Evolutionary conservation across 1,139 yeast species (phyloP).

Genomic region (Magnusiomyces ingens): DNA sequence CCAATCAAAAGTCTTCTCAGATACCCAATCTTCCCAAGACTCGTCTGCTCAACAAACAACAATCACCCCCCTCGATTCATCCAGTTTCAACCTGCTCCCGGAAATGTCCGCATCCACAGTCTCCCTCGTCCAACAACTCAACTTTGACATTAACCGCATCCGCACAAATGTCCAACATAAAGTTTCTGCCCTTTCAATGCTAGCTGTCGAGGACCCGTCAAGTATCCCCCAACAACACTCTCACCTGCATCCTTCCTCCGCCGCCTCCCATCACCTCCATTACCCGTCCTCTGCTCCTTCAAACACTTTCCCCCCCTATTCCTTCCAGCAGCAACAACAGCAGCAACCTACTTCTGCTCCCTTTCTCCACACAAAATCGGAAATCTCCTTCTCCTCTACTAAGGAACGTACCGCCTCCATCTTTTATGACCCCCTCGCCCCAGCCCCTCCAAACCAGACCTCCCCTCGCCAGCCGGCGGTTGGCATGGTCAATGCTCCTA

Average conservation of each 20-base stretch:
- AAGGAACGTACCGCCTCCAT: slow-evolving; percentile 28
- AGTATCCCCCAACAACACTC: not conserved
- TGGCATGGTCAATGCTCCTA: not conserved
- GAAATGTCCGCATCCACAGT: slow-evolving; percentile 12
- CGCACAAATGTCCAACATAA: slow-evolving; percentile 16
- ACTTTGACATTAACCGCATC: slow-evolving; percentile 12
- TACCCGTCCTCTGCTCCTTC: not conserved
- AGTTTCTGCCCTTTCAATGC: slow-evolving; percentile 13
- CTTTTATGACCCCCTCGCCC: slow-evolving; percentile 27
- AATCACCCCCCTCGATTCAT: not conserved
- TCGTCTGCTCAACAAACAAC: not conserved
- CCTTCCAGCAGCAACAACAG: slow-evolving; percentile 8
- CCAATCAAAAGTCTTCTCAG: slow-evolving; percentile 18
- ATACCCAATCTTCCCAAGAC: slow-evolving; percentile 16
- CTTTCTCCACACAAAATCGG: slow-evolving; percentile 3
- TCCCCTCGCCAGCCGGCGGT: slow-evolving; percentile 16
- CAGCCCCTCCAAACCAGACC: slow-evolving; percentile 18
- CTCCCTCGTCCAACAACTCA: not conserved
- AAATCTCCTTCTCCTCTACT: slow-evolving; percentile 20
- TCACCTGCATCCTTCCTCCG: slow-evolving; percentile 2
- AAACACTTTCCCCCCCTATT: slow-evolving; percentile 7
- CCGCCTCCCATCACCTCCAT: not conserved
- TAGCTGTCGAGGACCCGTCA: slow-evolving; percentile 9
- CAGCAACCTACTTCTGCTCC: slow-evolving; percentile 9
- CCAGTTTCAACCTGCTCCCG: slow-evolving; percentile 15